A percentile compares a stretch with the other conserved stretches of the same genome.
phyloP scores from a whole-genome alignment of 2,329 filamentous ascomycete species.

The Colletotrichum sp. region DNA sequence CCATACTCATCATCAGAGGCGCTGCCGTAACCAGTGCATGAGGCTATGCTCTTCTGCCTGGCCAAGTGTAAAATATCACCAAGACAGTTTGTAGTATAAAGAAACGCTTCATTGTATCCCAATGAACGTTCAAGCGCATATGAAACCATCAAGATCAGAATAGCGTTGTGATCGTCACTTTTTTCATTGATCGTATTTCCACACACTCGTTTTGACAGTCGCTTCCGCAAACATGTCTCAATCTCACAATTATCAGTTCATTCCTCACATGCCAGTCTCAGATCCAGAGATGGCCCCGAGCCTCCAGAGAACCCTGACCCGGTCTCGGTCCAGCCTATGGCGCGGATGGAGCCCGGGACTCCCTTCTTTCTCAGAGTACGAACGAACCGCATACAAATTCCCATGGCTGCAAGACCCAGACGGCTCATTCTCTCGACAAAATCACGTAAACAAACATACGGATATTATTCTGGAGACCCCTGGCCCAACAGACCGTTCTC shows the following conservation, averaged over 20 bases:
- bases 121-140: background rate
- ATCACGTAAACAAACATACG: background rate
- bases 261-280: slow-evolving; percentile 15
- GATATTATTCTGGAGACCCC: background rate
- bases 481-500: background rate
- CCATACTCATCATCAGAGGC: background rate
- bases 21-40: background rate
- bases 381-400: slow-evolving; percentile 31
- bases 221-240: slow-evolving; percentile 3
- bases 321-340: slow-evolving; percentile 32
- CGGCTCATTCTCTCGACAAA: background rate
- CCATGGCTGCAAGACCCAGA: slow-evolving; percentile 27
- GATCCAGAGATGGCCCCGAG: background rate
- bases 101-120: background rate
- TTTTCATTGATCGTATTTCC: background rate
- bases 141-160: background rate
- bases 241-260: background rate
- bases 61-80: background rate
- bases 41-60: background rate
- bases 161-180: background rate
- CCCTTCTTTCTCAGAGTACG: slow-evolving; percentile 27
- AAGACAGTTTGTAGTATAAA: background rate
- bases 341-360: slow-evolving; percentile 30
- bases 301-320: background rate
- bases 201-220: slow-evolving; percentile 8